Evolutionary conservation across 2,329 filamentous ascomycete species (phyloP).

Genomic region (Ilyonectria robusta): DNA sequence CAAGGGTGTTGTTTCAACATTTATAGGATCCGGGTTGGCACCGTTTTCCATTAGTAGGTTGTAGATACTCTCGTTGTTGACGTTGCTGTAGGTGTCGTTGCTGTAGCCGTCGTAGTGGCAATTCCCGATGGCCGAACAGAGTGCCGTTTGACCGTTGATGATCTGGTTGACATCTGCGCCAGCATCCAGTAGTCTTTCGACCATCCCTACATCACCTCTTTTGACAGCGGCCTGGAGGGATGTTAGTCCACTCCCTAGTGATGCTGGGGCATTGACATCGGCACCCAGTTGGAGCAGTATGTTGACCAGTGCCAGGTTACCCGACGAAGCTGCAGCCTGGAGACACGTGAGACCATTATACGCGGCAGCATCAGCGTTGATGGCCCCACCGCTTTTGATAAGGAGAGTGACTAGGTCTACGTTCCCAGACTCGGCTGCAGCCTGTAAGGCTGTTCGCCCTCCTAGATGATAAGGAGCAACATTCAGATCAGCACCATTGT

Average conservation of each 20-base stretch:
- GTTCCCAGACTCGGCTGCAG: neutral
- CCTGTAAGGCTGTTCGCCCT: slow-evolving; percentile 3
- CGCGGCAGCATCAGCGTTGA: neutral
- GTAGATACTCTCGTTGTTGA: neutral
- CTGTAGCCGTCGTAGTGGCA: neutral
- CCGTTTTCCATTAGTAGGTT: neutral
- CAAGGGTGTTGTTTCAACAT: neutral
- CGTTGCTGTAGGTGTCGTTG: neutral
- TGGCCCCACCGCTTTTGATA: neutral
- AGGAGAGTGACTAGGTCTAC: neutral
- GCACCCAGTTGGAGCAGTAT: neutral
- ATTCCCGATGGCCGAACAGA: neutral
- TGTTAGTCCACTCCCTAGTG: neutral
- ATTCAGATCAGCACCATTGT: neutral
- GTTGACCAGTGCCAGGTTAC: slow-evolving; percentile 1
- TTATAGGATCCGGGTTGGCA: neutral
- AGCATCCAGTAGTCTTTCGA: slow-evolving; percentile 4
- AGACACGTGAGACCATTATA: neutral
- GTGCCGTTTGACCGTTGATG: neutral
- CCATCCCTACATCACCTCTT: neutral
- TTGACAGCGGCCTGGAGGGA: neutral
- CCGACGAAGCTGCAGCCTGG: neutral
- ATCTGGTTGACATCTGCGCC: slow-evolving; percentile 12
- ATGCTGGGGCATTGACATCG: neutral
- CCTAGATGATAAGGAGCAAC: neutral